phyloP scores from a whole-genome alignment of 75 land plant species.

The Sequoia sempervirens region DNA sequence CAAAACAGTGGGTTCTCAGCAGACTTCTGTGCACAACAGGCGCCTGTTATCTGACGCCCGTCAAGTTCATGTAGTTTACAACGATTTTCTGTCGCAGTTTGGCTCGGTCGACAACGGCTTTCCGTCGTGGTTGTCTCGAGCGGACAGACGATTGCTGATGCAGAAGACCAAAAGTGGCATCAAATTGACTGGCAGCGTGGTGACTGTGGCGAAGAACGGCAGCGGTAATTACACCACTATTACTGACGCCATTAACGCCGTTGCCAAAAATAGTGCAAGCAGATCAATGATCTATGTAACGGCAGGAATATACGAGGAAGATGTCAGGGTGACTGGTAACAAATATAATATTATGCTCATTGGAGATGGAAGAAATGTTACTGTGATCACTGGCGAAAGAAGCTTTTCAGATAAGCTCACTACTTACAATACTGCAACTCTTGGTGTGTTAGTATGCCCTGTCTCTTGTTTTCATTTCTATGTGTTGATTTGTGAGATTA shows the following conservation, averaged over 20 bases:
- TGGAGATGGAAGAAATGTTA: constrained; percentile 16
- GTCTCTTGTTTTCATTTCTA: background rate
- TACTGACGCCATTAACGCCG: background rate
- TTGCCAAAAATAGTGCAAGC: constrained; percentile 7
- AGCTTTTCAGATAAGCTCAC: background rate
- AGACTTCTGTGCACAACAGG: background rate
- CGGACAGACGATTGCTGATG: background rate
- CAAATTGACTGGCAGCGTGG: background rate
- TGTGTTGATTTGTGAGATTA: too few relatives aligned
- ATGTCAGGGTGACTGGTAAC: constrained; percentile 4
- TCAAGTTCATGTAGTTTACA: too few relatives aligned
- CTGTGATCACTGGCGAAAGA: constrained; percentile 17
- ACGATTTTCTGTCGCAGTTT: too few relatives aligned
- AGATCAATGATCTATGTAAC: constrained; percentile 13
- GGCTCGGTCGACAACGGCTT: background rate
- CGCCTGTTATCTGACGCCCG: too few relatives aligned
- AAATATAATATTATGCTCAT: constrained; percentile 15
- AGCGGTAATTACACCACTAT: too few relatives aligned
- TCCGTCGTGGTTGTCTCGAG: background rate
- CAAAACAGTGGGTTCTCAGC: background rate
- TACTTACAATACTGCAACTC: constrained; percentile 14
- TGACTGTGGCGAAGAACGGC: too few relatives aligned
- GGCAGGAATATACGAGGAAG: constrained; percentile 8
- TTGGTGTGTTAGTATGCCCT: background rate
- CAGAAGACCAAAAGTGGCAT: too few relatives aligned